Conservation (phyloP, 495 filamentous ascomycete genomes). For the Penicillium cataractarum region DNA sequence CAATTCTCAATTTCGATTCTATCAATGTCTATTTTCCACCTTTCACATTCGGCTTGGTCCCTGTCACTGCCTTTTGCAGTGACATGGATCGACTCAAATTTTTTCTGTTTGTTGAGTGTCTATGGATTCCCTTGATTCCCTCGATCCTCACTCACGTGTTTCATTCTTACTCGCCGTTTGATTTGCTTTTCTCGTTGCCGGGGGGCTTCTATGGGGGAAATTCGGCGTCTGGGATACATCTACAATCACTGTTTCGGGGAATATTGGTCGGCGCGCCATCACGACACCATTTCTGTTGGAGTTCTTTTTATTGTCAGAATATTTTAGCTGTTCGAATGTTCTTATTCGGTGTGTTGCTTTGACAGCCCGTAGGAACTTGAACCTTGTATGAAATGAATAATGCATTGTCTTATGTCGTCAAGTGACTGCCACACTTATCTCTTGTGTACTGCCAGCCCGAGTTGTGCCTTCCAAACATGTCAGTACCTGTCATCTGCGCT, state of each 20-base stretch:
- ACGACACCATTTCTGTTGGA: conserved; percentile 5
- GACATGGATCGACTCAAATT: background rate
- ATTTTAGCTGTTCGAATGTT: background rate
- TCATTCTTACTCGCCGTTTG: conserved; percentile 8
- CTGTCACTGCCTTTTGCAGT: background rate
- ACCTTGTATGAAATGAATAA: background rate
- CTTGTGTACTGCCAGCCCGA: too few relatives aligned
- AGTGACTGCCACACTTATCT: too few relatives aligned
- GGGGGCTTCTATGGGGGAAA: conserved; percentile 2
- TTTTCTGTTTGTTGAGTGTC: conserved; percentile 24
- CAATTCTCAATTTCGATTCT: conserved; percentile 1
- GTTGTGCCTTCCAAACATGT: too few relatives aligned
- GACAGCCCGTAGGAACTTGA: background rate
- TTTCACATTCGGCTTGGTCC: background rate
- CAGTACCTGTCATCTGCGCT: background rate
- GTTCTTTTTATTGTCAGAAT: background rate
- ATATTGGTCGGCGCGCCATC: conserved; percentile 15
- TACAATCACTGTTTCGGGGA: conserved; percentile 12
- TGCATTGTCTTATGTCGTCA: background rate
- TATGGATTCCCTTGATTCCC: conserved; percentile 11
- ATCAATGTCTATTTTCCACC: conserved; percentile 7
- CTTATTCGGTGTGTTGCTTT: background rate
- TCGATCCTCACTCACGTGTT: background rate
- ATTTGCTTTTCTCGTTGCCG: conserved; percentile 10
- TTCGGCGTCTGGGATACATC: conserved; percentile 22